phyloP scores from a whole-genome alignment of 345 rosid species.

The Citrus mangshanensis region DNA sequence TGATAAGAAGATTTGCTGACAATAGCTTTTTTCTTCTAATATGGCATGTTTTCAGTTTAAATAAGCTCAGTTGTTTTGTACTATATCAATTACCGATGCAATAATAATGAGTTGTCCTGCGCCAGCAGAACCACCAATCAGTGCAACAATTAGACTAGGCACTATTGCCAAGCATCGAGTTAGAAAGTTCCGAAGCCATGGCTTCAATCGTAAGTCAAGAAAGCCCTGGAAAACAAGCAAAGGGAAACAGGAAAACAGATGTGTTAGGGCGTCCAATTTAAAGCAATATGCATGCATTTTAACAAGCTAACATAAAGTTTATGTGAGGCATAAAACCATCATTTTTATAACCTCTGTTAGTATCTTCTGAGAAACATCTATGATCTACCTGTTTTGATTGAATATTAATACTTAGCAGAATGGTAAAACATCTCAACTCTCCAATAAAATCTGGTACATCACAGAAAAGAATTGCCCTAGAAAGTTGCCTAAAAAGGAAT shows the following conservation, averaged over 20 bases:
- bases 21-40: not conserved
- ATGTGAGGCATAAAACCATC: not conserved
- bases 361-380: not conserved
- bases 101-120: slow-evolving; percentile 89
- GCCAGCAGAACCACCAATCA: slow-evolving; percentile 89
- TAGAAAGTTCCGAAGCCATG: slow-evolving; percentile 83
- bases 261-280: not conserved
- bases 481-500: not conserved
- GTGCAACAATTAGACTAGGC: slow-evolving; percentile 85
- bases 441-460: not conserved
- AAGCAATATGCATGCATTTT: not conserved
- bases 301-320: not conserved
- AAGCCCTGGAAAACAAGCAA: slow-evolving; percentile 51
- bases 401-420: not conserved
- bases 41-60: not conserved
- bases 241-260: not conserved
- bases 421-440: not conserved
- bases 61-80: not conserved
- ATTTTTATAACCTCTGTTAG: not conserved
- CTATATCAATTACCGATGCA: slow-evolving; percentile 56
- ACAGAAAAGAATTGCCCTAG: not conserved
- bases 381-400: not conserved
- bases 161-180: slow-evolving; percentile 90
- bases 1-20: not conserved
- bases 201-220: slow-evolving; percentile 66